Evolutionary conservation across 768 basidiomycete species (phyloP).

Genomic region (Suillus alpinus): DNA sequence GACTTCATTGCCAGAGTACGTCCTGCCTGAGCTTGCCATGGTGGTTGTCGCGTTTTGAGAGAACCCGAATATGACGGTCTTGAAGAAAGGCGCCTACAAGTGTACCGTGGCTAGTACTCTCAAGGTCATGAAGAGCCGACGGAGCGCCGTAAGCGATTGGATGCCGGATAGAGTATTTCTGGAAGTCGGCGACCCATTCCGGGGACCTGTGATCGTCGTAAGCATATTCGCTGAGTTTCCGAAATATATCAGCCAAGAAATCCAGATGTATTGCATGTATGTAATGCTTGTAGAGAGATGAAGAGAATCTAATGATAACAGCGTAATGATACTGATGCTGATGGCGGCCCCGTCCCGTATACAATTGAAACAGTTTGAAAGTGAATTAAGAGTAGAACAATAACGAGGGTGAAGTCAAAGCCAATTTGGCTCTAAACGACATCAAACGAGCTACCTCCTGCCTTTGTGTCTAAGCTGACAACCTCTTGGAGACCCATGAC

Average conservation of each 20-base stretch:
- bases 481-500: constrained; percentile 66
- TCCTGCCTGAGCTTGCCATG: not conserved
- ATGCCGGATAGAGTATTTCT: not conserved
- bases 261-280: constrained; percentile 15
- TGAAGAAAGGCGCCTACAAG: not conserved
- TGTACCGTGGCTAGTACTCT: not conserved
- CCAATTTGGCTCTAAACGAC: constrained; percentile 34
- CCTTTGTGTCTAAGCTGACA: constrained; percentile 50
- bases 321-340: constrained; percentile 12
- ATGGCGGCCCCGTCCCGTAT: constrained; percentile 9
- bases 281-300: constrained; percentile 14
- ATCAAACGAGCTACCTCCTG: constrained; percentile 60
- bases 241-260: not conserved
- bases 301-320: constrained; percentile 19
- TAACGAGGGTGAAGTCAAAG: not conserved
- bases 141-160: constrained; percentile 10
- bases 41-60: not conserved
- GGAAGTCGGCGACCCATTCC: not conserved
- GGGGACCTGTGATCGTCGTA: not conserved
- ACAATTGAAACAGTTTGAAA: constrained; percentile 9
- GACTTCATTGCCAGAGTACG: constrained; percentile 42
- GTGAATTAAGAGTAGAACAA: not conserved
- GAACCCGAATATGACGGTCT: not conserved
- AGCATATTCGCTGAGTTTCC: not conserved
- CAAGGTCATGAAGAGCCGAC: constrained; percentile 6